phyloP scores from a whole-genome alignment of 441 rosid species.

The Arabidopsis hybrid region DNA sequence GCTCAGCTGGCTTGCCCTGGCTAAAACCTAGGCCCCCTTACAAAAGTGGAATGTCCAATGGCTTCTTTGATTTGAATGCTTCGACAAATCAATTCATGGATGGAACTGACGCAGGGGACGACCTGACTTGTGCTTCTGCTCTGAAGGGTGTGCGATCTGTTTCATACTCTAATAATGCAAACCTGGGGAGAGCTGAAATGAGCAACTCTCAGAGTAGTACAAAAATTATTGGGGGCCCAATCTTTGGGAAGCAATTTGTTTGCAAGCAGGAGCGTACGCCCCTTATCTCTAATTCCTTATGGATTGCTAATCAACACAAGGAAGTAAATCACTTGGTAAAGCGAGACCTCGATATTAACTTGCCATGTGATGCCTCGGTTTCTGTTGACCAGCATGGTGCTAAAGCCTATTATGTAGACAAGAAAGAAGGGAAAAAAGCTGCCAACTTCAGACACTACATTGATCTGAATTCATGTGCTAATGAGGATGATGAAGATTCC shows the following conservation, averaged over 20 bases:
- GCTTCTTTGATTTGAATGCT: constrained; percentile 58
- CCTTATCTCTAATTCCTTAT: constrained; percentile 48
- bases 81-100: constrained; percentile 42
- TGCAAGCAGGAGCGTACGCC: constrained; percentile 57
- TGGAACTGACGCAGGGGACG: constrained; percentile 48
- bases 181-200: constrained; percentile 34
- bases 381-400: constrained; percentile 51
- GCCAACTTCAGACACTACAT: constrained; percentile 57
- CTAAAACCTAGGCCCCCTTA: constrained; percentile 55
- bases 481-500: constrained; percentile 70
- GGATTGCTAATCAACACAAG: constrained; percentile 43
- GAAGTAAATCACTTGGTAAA: constrained; percentile 29
- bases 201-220: constrained; percentile 44
- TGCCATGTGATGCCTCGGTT: constrained; percentile 70
- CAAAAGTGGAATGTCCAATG: constrained; percentile 50
- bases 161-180: constrained; percentile 36
- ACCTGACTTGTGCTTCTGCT: constrained; percentile 40
- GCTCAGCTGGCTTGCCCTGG: constrained; percentile 67
- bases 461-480: constrained; percentile 76
- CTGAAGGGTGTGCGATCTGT: constrained; percentile 49
- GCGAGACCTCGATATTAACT: constrained; percentile 51
- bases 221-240: constrained; percentile 62
- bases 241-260: constrained; percentile 51
- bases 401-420: constrained; percentile 43
- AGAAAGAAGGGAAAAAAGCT: constrained; percentile 47